These are phyloP conservation scores for Auricularia auricula-judae DNA, from an alignment of 768 basidiomycete genomes.

Conservation along the genomic window DNA sequence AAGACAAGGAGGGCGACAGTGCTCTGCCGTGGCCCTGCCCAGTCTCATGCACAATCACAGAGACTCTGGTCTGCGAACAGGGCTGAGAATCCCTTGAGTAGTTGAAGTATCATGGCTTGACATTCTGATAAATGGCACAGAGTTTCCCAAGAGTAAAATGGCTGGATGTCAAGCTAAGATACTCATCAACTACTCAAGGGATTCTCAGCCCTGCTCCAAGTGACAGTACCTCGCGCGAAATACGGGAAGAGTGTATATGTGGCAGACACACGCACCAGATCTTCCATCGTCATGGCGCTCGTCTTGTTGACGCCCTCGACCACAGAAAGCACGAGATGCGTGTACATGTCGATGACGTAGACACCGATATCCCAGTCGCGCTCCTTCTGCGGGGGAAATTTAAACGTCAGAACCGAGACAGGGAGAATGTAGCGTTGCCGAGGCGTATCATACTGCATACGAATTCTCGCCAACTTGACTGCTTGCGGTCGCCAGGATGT, in stretches of 20 bases:
- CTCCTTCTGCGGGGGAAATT: constrained; percentile 60
- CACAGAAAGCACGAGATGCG: constrained; percentile 82
- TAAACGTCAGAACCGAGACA: background rate
- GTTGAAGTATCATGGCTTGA: no score
- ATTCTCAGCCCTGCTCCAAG: no score
- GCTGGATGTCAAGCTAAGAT: no score
- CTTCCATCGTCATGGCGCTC: constrained; percentile 63
- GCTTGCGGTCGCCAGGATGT: constrained; percentile 85
- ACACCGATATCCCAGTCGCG: constrained; percentile 93
- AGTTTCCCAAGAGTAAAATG: no score
- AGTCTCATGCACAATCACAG: no score
- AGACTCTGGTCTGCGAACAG: no score
- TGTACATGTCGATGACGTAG: constrained; percentile 89
- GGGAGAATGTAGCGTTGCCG: constrained; percentile 1
- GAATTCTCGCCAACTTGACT: constrained; percentile 80
- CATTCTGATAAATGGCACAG: no score
- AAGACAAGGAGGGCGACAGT: no score
- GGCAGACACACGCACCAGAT: constrained; percentile 49
- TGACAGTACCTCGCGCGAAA: no score
- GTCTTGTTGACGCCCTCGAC: constrained; percentile 93
- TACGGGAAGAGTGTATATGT: background rate
- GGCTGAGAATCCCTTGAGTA: no score
- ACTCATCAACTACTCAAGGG: no score
- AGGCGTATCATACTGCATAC: constrained; percentile 57
- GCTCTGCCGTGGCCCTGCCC: no score